Percentiles rank a stretch among this genome's conserved stretches.
phyloP scores from a whole-genome alignment of 1,139 yeast species.

The Scheffersomyces insectosa region DNA sequence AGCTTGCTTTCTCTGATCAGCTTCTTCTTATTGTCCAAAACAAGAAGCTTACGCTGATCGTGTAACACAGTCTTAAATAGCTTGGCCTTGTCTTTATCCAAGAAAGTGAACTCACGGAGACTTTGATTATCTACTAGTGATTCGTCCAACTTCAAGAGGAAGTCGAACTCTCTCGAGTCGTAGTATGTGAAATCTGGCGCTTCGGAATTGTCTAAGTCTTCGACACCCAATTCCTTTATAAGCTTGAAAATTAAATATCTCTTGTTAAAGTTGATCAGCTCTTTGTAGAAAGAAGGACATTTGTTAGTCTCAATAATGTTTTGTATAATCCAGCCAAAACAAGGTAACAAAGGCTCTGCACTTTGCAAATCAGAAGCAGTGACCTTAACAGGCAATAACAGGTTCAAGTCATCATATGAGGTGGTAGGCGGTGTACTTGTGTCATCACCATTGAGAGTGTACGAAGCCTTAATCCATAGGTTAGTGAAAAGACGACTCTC shows the following conservation, averaged over 20 bases:
- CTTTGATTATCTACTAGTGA: slow-evolving; percentile 29
- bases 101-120: slow-evolving; percentile 26
- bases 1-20: slow-evolving; percentile 18
- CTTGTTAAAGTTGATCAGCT: slow-evolving; percentile 42
- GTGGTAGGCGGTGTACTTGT: slow-evolving; percentile 16
- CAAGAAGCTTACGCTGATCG: slow-evolving; percentile 37
- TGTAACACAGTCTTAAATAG: slow-evolving; percentile 34
- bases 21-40: slow-evolving; percentile 38
- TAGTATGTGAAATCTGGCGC: slow-evolving; percentile 27
- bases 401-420: slow-evolving; percentile 29
- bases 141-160: slow-evolving; percentile 45
- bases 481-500: slow-evolving; percentile 70
- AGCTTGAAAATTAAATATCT: slow-evolving; percentile 44
- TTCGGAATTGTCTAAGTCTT: slow-evolving; percentile 26
- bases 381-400: slow-evolving; percentile 37
- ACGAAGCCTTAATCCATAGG: slow-evolving; percentile 64
- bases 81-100: slow-evolving; percentile 28
- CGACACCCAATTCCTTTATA: slow-evolving; percentile 43
- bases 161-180: slow-evolving; percentile 48
- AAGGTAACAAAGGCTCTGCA: slow-evolving; percentile 58
- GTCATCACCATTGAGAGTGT: slow-evolving; percentile 23
- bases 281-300: slow-evolving; percentile 34
- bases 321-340: slow-evolving; percentile 69
- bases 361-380: slow-evolving; percentile 28
- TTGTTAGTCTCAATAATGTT: slow-evolving; percentile 40